Percentiles rank a stretch among this genome's conserved stretches.
These are phyloP conservation scores for Thielaviopsis euricoi DNA, from an alignment of 2,329 filamentous ascomycete genomes.

Conservation along the genomic window DNA sequence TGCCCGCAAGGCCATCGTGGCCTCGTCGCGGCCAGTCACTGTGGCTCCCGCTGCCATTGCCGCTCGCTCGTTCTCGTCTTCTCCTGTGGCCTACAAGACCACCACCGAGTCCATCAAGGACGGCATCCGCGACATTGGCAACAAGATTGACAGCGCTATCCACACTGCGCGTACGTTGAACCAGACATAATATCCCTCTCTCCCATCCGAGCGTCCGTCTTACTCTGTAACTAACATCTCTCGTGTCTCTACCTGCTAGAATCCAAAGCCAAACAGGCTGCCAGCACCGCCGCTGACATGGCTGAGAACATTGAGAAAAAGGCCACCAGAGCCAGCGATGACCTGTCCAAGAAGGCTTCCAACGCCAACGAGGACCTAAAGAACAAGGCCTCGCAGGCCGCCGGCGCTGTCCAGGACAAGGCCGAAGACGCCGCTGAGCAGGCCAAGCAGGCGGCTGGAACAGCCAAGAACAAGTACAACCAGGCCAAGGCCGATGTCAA, in stretches of 20 bases:
- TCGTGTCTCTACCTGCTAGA: neutral
- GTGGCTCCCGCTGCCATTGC: constrained; percentile 23
- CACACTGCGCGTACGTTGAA: constrained; percentile 35
- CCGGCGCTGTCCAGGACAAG: constrained; percentile 21
- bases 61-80: constrained; percentile 35
- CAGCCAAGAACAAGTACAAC: constrained; percentile 23
- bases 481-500: constrained; percentile 26
- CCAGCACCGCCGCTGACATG: constrained; percentile 16
- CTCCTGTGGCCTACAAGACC: constrained; percentile 28
- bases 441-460: constrained; percentile 27
- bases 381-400: constrained; percentile 15
- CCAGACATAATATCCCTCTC: neutral
- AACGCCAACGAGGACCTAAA: constrained; percentile 25
- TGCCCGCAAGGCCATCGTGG: constrained; percentile 26
- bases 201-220: neutral
- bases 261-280: constrained; percentile 18
- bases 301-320: constrained; percentile 23
- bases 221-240: neutral
- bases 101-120: constrained; percentile 41
- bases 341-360: constrained; percentile 24
- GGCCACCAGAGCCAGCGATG: constrained; percentile 27
- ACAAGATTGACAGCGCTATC: constrained; percentile 46
- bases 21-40: constrained; percentile 15
- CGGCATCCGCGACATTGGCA: constrained; percentile 37
- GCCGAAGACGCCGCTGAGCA: constrained; percentile 19